phyloP scores from a whole-genome alignment of 495 filamentous ascomycete genomes.

The Penicillium tannophilum region DNA sequence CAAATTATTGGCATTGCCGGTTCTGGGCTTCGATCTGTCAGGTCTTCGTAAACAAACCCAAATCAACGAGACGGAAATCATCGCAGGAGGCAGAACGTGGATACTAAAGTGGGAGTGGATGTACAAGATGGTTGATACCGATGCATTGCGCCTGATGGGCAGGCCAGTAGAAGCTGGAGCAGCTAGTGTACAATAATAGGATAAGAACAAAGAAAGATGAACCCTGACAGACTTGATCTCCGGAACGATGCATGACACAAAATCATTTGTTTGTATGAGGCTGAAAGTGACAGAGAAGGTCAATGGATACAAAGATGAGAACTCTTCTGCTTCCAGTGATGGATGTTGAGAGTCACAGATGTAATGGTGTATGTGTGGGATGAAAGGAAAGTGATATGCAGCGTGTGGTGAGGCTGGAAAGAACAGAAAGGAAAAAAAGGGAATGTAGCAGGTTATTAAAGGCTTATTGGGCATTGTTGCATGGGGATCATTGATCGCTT shows the following conservation, averaged over 20 bases:
- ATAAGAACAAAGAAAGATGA: conserved; percentile 28
- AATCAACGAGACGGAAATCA: conserved; percentile 15
- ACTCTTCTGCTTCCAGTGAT: conserved; percentile 1
- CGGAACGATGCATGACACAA: conserved; percentile 29
- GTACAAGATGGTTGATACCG: conserved; percentile 47
- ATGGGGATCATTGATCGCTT: conserved; percentile 31
- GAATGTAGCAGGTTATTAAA: conserved; percentile 1
- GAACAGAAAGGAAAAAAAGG: conserved; percentile 6
- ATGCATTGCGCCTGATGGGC: conserved; percentile 39
- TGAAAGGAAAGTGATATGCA: conserved; percentile 14
- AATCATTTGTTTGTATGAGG: conserved; percentile 19
- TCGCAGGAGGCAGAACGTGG: conserved; percentile 15
- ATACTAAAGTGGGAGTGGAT: conserved; percentile 45
- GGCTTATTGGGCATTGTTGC: neutral
- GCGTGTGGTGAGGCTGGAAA: conserved; percentile 2
- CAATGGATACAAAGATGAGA: conserved; percentile 22
- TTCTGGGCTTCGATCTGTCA: conserved; percentile 27
- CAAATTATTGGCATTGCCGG: conserved; percentile 35
- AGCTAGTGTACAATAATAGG: conserved; percentile 32
- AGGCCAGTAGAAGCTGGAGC: conserved; percentile 25
- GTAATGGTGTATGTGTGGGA: conserved; percentile 22
- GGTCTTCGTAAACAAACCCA: conserved; percentile 4
- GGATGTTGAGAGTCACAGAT: conserved; percentile 13
- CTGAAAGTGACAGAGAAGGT: conserved; percentile 21
- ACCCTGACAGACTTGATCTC: conserved; percentile 26